These are phyloP conservation scores for Plectranthus barbatus DNA, from an alignment of 257 asterid species.

Conservation along the genomic window DNA sequence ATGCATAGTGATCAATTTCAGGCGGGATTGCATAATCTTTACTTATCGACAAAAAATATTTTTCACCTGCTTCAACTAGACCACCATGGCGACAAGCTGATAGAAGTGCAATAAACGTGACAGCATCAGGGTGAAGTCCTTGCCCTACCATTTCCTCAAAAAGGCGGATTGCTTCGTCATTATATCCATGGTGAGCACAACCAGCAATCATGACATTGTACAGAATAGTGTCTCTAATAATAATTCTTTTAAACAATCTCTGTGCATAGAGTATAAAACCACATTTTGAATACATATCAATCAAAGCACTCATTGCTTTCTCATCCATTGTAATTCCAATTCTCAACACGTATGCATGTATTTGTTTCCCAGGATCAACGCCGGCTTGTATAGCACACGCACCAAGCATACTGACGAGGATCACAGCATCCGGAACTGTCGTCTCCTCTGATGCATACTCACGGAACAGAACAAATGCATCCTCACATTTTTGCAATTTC, in stretches of 20 bases:
- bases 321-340: conserved; percentile 36
- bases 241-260: conserved; percentile 35
- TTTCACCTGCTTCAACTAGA: conserved; percentile 54
- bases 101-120: conserved; percentile 69
- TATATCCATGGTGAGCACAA: conserved; percentile 78
- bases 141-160: conserved; percentile 47
- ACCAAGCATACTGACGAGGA: conserved; percentile 52
- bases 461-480: conserved; percentile 63
- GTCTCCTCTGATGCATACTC: conserved; percentile 28
- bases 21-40: conserved; percentile 49
- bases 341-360: conserved; percentile 55
- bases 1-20: conserved; percentile 77
- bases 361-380: conserved; percentile 64
- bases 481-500: conserved; percentile 40
- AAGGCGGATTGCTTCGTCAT: conserved; percentile 42
- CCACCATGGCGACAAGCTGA: conserved; percentile 90
- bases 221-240: conserved; percentile 38
- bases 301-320: conserved; percentile 46
- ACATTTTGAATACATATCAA: conserved; percentile 86
- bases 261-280: conserved; percentile 51
- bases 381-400: conserved; percentile 62
- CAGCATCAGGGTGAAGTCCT: conserved; percentile 58
- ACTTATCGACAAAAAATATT: conserved; percentile 58
- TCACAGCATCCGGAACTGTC: conserved; percentile 37
- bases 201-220: conserved; percentile 83